Evolutionary conservation across 2,329 filamentous ascomycete species (phyloP).

Genomic region (Exophiala xenobiotica): DNA sequence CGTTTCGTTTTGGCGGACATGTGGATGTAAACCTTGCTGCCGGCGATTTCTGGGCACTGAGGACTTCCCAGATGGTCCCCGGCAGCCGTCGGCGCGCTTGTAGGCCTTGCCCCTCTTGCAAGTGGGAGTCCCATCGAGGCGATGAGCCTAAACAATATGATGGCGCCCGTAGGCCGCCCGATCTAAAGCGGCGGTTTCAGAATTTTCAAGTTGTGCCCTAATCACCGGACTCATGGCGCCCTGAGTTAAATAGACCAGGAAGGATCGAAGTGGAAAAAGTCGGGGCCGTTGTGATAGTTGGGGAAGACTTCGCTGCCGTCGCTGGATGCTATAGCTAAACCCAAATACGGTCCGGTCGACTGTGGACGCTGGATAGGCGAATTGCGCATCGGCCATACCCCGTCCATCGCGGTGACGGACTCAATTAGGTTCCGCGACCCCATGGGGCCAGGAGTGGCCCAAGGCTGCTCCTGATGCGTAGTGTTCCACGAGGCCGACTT

Average conservation of each 20-base stretch:
- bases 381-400: constrained; percentile 2
- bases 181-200: neutral
- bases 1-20: too few species aligned
- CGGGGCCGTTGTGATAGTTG: neutral
- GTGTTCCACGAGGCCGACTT: neutral
- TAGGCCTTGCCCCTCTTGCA: too few species aligned
- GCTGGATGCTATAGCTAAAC: constrained; percentile 1
- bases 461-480: neutral
- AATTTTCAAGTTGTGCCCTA: too few species aligned
- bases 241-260: neutral
- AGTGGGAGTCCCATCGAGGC: too few species aligned
- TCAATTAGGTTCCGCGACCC: constrained; percentile 1
- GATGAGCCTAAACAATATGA: too few species aligned
- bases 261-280: constrained; percentile 1
- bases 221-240: too few species aligned
- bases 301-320: constrained; percentile 1
- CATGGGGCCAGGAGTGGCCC: neutral
- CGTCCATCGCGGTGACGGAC: constrained; percentile 1
- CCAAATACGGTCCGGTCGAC: neutral
- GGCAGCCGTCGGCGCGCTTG: too few species aligned
- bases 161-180: too few species aligned
- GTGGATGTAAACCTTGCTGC: too few species aligned
- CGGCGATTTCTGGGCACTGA: too few species aligned
- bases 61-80: too few species aligned
- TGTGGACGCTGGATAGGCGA: neutral